phyloP scores from a whole-genome alignment of 2,329 filamentous ascomycete genomes.

The Aspergillus carbonarius region DNA sequence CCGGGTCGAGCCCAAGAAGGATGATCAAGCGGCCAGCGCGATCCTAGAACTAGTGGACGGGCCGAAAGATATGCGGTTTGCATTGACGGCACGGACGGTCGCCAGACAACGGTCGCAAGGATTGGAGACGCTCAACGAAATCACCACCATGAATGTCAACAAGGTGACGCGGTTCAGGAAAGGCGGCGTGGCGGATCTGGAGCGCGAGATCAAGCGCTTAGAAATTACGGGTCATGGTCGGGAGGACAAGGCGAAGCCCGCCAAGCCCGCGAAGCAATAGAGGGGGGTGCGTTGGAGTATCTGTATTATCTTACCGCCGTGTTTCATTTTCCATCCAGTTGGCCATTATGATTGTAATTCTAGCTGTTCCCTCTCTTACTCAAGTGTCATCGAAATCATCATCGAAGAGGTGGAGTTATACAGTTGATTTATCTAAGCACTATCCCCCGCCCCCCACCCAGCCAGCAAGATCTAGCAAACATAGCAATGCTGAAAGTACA shows the following conservation, averaged over 20 bases:
- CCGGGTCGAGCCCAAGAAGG: conserved; percentile 82
- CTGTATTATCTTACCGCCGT: conserved; percentile 1
- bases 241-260: conserved; percentile 20
- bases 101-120: conserved; percentile 58
- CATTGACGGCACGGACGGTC: conserved; percentile 83
- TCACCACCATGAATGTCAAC: conserved; percentile 74
- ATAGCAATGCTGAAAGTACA: conserved; percentile 1
- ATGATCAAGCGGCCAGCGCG: conserved; percentile 83
- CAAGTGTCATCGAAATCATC: neutral
- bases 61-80: conserved; percentile 89
- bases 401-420: neutral
- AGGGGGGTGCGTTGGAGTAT: neutral
- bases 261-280: conserved; percentile 18
- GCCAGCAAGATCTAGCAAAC: conserved; percentile 6
- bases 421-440: conserved; percentile 5
- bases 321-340: conserved; percentile 5
- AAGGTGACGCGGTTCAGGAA: conserved; percentile 79
- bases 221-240: conserved; percentile 47
- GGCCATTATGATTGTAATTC: conserved; percentile 17
- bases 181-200: conserved; percentile 65
- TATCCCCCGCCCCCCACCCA: neutral
- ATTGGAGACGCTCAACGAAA: conserved; percentile 61
- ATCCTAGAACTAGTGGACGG: conserved; percentile 96
- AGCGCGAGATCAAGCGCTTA: conserved; percentile 59
- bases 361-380: conserved; percentile 11